Conservation (phyloP, 148 eudicot genomes). For the Amaranthus palmeri region DNA sequence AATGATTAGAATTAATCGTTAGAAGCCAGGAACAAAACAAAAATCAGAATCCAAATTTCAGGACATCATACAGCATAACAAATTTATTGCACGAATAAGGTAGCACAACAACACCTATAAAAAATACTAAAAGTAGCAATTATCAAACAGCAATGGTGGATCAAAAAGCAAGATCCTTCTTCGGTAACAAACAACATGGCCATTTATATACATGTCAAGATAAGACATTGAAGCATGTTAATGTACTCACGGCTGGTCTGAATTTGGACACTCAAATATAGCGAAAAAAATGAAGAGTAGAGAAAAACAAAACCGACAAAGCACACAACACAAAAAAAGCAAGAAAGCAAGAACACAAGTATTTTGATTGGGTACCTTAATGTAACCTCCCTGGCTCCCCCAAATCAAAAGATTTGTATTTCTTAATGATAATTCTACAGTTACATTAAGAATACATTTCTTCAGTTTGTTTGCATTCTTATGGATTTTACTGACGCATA, state of each 20-base stretch:
- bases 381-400: no score
- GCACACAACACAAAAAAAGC: no score
- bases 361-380: no score
- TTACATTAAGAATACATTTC: no score
- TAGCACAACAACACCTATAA: not conserved
- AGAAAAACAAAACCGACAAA: no score
- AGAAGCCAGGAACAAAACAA: not conserved
- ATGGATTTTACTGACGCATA: no score
- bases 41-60: not conserved
- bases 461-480: no score
- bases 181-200: not conserved
- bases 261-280: no score
- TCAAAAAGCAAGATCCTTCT: not conserved
- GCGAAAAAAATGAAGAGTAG: no score
- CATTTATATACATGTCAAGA: not conserved
- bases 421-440: no score
- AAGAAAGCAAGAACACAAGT: no score
- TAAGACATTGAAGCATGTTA: not conserved
- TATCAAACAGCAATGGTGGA: not conserved
- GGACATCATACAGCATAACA: not conserved
- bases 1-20: conserved; percentile 8
- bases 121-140: not conserved
- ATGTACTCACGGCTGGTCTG: not conserved
- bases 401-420: no score
- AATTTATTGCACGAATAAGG: not conserved